Conservation (phyloP, 805 yeast genomes). For the Candida insectorum region DNA sequence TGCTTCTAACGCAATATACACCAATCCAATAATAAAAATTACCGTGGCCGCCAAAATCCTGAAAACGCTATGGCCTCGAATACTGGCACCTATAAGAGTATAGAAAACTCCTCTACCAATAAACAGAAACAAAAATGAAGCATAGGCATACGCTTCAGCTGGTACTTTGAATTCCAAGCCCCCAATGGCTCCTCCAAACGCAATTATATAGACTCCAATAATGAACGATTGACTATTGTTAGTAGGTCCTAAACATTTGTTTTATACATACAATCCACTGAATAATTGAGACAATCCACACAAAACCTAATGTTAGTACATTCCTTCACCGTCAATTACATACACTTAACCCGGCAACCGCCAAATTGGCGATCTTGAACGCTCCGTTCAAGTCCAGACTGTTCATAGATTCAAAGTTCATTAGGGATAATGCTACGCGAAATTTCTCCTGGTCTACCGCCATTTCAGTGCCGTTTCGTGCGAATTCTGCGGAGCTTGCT, state of each 20-base stretch:
- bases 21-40: slow-evolving; percentile 58
- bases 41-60: slow-evolving; percentile 57
- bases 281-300: slow-evolving; percentile 51
- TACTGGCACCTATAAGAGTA: slow-evolving; percentile 33
- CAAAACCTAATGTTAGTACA: slow-evolving; percentile 30
- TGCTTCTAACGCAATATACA: slow-evolving; percentile 61
- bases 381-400: slow-evolving; percentile 38
- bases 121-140: slow-evolving; percentile 65
- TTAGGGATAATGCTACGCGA: no score
- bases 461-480: no score
- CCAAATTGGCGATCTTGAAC: slow-evolving; percentile 51
- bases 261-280: slow-evolving; percentile 42
- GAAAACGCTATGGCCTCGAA: slow-evolving; percentile 50
- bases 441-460: no score
- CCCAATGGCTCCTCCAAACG: slow-evolving; percentile 53
- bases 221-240: slow-evolving; percentile 35
- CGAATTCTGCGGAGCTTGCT: no score
- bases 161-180: slow-evolving; percentile 49
- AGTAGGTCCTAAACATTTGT: slow-evolving; percentile 1
- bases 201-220: slow-evolving; percentile 55
- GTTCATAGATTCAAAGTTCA: slow-evolving; percentile 10
- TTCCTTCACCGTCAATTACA: slow-evolving; percentile 18
- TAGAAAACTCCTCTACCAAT: slow-evolving; percentile 68
- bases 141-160: slow-evolving; percentile 60
- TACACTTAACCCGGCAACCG: slow-evolving; percentile 54